A percentile compares a stretch with the other conserved stretches of the same genome.
These are phyloP conservation scores for Solanum clarkiae DNA, from an alignment of 257 asterid species.

Conservation along the genomic window DNA sequence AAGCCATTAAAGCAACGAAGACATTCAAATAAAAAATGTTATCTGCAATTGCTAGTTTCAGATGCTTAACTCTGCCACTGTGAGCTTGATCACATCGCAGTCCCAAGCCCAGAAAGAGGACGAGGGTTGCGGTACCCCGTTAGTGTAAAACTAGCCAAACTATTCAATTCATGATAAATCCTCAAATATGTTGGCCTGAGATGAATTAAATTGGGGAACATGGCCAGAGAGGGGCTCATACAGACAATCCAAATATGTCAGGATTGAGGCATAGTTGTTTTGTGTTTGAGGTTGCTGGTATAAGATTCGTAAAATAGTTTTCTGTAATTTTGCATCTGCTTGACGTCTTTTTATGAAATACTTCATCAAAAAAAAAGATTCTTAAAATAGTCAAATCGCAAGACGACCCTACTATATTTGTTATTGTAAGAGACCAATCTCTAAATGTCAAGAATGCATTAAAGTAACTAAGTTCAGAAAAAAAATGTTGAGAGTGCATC, in stretches of 20 bases:
- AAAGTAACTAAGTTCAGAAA: too few relatives aligned
- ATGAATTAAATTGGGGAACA: background rate
- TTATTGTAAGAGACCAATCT: background rate
- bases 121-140: background rate
- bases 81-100: background rate
- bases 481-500: background rate
- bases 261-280: background rate
- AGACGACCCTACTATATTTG: background rate
- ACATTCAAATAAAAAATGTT: background rate
- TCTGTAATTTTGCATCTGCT: too few relatives aligned
- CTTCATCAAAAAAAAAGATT: too few relatives aligned
- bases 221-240: background rate
- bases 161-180: background rate
- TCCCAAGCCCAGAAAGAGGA: background rate
- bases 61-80: background rate
- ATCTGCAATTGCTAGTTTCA: background rate
- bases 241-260: background rate
- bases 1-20: background rate
- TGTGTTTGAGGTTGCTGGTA: background rate
- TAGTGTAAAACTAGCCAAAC: background rate
- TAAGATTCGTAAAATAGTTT: background rate
- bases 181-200: background rate
- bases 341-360: too few relatives aligned
- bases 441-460: background rate
- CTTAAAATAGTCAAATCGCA: background rate